Percentiles rank a stretch among this genome's conserved stretches.
Evolutionary conservation across 2,329 filamentous ascomycete species (phyloP).

Genomic region (Intubia oerlemansii): DNA sequence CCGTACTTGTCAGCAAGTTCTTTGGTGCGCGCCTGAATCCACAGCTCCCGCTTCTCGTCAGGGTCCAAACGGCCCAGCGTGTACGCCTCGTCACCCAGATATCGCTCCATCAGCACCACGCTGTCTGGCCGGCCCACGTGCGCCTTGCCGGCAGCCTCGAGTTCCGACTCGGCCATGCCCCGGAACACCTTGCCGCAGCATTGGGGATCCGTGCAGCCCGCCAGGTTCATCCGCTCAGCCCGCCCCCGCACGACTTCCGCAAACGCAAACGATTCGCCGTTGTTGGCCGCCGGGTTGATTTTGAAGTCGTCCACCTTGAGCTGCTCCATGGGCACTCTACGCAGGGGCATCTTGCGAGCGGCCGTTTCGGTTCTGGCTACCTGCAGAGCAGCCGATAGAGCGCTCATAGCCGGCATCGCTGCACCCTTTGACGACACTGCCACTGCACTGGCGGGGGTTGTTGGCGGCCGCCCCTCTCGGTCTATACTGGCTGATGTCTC

Average conservation of each 20-base stretch:
- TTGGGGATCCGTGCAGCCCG: constrained; percentile 50
- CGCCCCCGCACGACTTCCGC: constrained; percentile 52
- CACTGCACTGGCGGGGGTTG: no score
- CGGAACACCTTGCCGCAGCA: constrained; percentile 60
- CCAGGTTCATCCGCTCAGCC: constrained; percentile 45
- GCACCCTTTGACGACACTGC: no score
- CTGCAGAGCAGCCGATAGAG: background rate
- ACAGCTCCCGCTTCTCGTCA: constrained; percentile 40
- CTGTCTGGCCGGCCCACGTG: constrained; percentile 18
- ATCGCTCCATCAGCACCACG: constrained; percentile 29
- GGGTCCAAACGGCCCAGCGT: constrained; percentile 34
- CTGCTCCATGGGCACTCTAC: constrained; percentile 31
- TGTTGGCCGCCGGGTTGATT: constrained; percentile 52
- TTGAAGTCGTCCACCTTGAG: constrained; percentile 58
- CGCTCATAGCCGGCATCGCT: no score
- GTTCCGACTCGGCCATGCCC: constrained; percentile 35
- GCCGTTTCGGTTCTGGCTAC: constrained; percentile 1
- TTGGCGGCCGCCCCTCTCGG: no score
- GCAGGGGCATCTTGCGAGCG: constrained; percentile 17
- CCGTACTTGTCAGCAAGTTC: constrained; percentile 55
- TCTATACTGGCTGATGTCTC: no score
- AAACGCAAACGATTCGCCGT: constrained; percentile 52
- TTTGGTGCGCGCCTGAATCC: constrained; percentile 56
- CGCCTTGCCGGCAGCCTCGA: constrained; percentile 14
- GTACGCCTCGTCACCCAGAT: constrained; percentile 36